Evolutionary conservation across 163 green algal genomes (phyloP), one percentile per base, ranked within the genome.

Genomic region (Chlamydomonas reinhardtii): DNA sequence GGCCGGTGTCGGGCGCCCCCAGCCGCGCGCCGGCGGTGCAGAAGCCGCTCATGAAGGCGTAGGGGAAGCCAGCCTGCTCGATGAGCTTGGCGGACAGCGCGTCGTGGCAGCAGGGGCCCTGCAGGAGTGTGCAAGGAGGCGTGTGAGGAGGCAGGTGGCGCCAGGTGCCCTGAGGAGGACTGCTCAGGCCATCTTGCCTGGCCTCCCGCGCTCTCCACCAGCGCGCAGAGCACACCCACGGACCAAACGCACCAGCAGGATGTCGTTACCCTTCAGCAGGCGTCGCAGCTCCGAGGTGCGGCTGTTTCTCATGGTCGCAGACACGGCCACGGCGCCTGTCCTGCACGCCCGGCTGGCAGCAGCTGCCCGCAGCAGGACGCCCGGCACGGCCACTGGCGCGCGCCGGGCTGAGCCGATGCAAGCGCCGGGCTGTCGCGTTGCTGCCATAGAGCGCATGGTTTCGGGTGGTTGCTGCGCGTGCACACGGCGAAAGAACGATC

Each of bases 1-100:
- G 94, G 0, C 97, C 97, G 0, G 95, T 95, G 91, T 99, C 97
- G 11, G 97, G 97, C 2, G 92, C 87, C 0, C 93, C 97, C 56
- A 99, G 91, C 1, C 94, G 86, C 1, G 95, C 93, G 0, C 90
- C 97, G 12, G 96, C 59, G 59, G 59, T 66, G 78, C 93, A 95
- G 87, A 99, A 99, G 54, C 97, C 97, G 61, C 78, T 93, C 96
- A 99, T 98, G 88, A 99, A 98, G 6, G 97, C 91, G 73, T 96
- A 94, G 14, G 92, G 86, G 84, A 99, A 99, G 31, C 94, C 96
- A 83, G 96, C 89, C n/a, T 89, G 72, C 89, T 99, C 97, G 48
- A 98, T 97, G 1, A 99, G 94, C 16, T 90, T 84, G 22, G 97
- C 97, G 73, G 89, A 96, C 2, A 98, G 87, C 29, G 76, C 96